Percentiles rank a stretch among this genome's conserved stretches.
Conservation (phyloP, 257 asterid genomes). For the Oldenlandia corymbosa region DNA sequence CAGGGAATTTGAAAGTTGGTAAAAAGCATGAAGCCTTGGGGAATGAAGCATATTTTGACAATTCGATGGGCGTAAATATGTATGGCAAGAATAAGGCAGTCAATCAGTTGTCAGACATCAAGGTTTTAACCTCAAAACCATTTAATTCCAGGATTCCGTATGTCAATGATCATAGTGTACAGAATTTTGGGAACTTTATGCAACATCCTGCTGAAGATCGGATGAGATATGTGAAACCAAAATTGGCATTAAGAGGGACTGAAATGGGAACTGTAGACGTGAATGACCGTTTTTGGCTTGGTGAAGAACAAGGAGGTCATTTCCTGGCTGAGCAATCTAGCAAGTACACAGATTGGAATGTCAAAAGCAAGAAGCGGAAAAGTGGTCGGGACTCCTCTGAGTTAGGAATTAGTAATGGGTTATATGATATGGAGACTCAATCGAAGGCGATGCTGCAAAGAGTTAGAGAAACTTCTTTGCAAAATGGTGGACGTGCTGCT, state of each 20-base stretch:
- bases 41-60: conserved; percentile 41
- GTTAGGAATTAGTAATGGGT: conserved; percentile 36
- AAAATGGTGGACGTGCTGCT: conserved; percentile 47
- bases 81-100: conserved; percentile 61
- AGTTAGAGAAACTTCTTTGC: conserved; percentile 34
- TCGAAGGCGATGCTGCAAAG: conserved; percentile 44
- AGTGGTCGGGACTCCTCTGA: conserved; percentile 48
- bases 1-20: conserved; percentile 42
- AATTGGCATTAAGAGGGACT: conserved; percentile 48
- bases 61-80: conserved; percentile 42
- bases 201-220: conserved; percentile 50
- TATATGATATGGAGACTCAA: conserved; percentile 46
- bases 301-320: conserved; percentile 40
- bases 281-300: conserved; percentile 47
- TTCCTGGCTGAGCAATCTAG: conserved; percentile 45
- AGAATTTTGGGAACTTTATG: conserved; percentile 43
- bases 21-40: conserved; percentile 49
- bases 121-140: conserved; percentile 67
- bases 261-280: conserved; percentile 46
- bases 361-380: conserved; percentile 57
- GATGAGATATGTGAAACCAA: conserved; percentile 52
- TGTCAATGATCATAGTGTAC: conserved; percentile 46
- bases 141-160: conserved; percentile 40
- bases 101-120: conserved; percentile 78
- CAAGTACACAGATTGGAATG: conserved; percentile 42